Evolutionary conservation across 441 rosid genomes (phyloP).

Genomic region (Pelargonium australe): DNA sequence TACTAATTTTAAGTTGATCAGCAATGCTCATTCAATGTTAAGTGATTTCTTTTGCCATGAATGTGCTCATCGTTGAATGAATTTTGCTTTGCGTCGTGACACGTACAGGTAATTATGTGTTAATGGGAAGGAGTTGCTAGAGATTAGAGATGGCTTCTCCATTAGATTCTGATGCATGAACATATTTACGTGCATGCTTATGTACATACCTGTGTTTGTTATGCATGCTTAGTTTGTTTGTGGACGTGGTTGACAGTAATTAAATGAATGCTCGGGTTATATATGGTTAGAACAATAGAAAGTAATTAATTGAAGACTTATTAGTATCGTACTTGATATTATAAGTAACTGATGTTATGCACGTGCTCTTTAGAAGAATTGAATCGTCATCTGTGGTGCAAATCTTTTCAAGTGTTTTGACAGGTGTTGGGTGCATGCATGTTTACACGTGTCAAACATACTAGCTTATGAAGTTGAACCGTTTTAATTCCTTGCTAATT

Average conservation of each 20-base stretch:
- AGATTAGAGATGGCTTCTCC: neutral
- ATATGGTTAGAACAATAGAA: too few relatives aligned
- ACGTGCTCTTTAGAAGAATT: neutral
- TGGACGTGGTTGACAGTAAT: too few relatives aligned
- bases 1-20: too few relatives aligned
- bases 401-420: neutral
- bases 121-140: too few relatives aligned
- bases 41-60: too few relatives aligned
- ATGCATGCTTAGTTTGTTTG: too few relatives aligned
- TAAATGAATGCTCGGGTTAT: too few relatives aligned
- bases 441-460: neutral
- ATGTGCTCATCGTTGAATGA: too few relatives aligned
- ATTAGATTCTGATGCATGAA: neutral
- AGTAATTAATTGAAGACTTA: neutral
- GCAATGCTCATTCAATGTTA: too few relatives aligned
- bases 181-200: neutral
- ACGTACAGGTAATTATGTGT: too few relatives aligned
- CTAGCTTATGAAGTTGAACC: neutral
- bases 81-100: too few relatives aligned
- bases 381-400: neutral
- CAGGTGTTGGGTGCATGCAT: neutral
- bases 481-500: slow-evolving; percentile 12
- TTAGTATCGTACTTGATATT: neutral
- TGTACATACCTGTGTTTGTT: too few relatives aligned
- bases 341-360: neutral